Evolutionary conservation across 2,329 filamentous ascomycete genomes (phyloP), one percentile per base, ranked within the genome.

Genomic region (Fusarium sp.): DNA sequence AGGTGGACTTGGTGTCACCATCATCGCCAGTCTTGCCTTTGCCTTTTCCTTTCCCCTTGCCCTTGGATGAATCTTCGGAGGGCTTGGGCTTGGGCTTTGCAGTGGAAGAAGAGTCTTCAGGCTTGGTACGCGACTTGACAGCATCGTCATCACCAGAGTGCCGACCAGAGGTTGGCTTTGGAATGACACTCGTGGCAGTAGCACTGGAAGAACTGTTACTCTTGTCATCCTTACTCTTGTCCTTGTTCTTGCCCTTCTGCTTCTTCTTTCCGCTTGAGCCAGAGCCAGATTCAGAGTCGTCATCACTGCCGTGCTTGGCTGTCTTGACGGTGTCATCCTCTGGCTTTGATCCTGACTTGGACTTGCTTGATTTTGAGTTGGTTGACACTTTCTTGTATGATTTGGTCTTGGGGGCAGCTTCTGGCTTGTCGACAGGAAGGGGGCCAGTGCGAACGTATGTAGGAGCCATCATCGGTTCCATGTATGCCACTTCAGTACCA

Each of bases 401-500:
- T 14, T 52, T 27, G 13, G 18, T 22, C 10, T 41, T 22, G 4
- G 60, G 44, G 4, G 52, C 27, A 10, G 14, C 9, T 27, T 34
- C 45, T 27, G 63, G 55, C 27, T 49, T 32, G 4, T 54, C 47
- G 10, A 54, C 32, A 4, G 59, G 61, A 9, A 29, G 24, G 0
- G n/a, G 8, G 0, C 55, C 48, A 20, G 32, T 24, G 2, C 27
- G 40, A 3, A 61, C 40, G 34, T 67, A 66, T 5, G 42, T 46
- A 0, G 63, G 37, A n/a, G 41, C 37, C 63, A 66, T 67, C 12
- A 67, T 30, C 3, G 63, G 63, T 32, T 67, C 63, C 3, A 20
- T 16, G 12, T 65, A 52, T 1, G 41, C 45, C 6, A 51, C 7
- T 6, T 65, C 27, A 2, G 8, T 6, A 13, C 20, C 40, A 12